phyloP scores from a whole-genome alignment of 768 basidiomycete species.

The Macrolepiota albuminosa region DNA sequence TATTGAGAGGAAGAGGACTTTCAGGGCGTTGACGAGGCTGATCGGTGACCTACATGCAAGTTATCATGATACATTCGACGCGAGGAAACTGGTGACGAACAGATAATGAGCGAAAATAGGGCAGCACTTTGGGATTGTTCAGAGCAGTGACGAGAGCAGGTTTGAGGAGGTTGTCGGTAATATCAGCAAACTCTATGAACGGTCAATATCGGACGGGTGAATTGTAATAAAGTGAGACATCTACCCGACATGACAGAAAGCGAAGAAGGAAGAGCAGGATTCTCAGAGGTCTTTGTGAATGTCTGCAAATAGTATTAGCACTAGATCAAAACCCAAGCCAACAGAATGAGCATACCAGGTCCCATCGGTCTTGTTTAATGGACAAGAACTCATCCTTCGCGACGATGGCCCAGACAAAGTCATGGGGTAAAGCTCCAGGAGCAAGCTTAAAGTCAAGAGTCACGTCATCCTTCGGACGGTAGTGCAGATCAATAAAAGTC shows the following conservation, averaged over 20 bases:
- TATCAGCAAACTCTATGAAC: slow-evolving; percentile 71
- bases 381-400: slow-evolving; percentile 71
- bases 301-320: slow-evolving; percentile 40
- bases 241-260: slow-evolving; percentile 75
- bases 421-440: slow-evolving; percentile 42
- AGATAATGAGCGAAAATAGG: slow-evolving; percentile 83
- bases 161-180: slow-evolving; percentile 77
- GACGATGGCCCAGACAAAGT: slow-evolving; percentile 82
- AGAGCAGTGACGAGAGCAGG: slow-evolving; percentile 50
- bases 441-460: slow-evolving; percentile 77
- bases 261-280: slow-evolving; percentile 50
- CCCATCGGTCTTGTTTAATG: slow-evolving; percentile 76
- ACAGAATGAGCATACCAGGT: slow-evolving; percentile 57
- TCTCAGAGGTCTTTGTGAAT: slow-evolving; percentile 76
- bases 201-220: slow-evolving; percentile 3
- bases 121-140: slow-evolving; percentile 56
- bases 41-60: slow-evolving; percentile 62
- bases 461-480: slow-evolving; percentile 62
- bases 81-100: slow-evolving; percentile 28
- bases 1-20: slow-evolving; percentile 40
- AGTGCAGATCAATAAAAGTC: slow-evolving; percentile 73
- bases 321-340: not conserved
- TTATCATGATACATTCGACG: slow-evolving; percentile 4
- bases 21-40: slow-evolving; percentile 72
- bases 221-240: not conserved